A percentile compares a stretch with the other conserved stretches of the same genome.
Evolutionary conservation across 2,329 filamentous ascomycete genomes (phyloP).

Genomic region (Alternaria ventricosa): DNA sequence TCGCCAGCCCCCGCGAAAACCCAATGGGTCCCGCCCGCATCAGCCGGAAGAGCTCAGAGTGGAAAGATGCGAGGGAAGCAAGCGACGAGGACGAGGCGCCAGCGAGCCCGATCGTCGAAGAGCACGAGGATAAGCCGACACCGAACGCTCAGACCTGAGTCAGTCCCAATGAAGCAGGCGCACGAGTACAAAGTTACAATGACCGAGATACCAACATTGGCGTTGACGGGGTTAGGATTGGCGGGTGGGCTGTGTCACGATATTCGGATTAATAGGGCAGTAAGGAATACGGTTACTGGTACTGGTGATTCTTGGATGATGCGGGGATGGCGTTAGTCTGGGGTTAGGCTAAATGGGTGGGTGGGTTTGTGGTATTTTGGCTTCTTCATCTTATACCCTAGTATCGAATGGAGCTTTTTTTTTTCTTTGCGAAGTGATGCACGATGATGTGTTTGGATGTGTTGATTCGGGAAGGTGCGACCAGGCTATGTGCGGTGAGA

Average conservation of each 20-base stretch:
- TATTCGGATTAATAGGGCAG: constrained; percentile 3
- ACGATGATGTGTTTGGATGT: background rate
- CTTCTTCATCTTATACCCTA: constrained; percentile 21
- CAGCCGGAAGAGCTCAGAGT: constrained; percentile 45
- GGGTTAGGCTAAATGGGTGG: background rate
- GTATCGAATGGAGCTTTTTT: constrained; percentile 15
- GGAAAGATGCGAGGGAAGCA: constrained; percentile 42
- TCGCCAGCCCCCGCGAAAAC: constrained; percentile 60
- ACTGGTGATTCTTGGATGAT: background rate
- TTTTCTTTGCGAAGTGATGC: background rate
- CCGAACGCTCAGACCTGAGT: background rate
- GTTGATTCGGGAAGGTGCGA: background rate
- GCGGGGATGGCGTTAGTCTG: background rate
- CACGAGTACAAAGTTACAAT: background rate
- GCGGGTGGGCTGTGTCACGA: background rate
- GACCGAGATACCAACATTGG: background rate
- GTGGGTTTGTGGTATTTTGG: constrained; percentile 1
- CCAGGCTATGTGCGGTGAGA: background rate
- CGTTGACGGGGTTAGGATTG: background rate
- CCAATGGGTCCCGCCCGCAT: constrained; percentile 39
- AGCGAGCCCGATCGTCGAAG: constrained; percentile 11
- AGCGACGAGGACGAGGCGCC: constrained; percentile 36
- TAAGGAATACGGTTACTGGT: background rate
- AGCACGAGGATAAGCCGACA: constrained; percentile 14
- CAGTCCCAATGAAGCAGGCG: background rate